Percentiles rank a stretch among this genome's conserved stretches.
Conservation (phyloP, 2,329 filamentous ascomycete species). For the Calonectria henricotiae region DNA sequence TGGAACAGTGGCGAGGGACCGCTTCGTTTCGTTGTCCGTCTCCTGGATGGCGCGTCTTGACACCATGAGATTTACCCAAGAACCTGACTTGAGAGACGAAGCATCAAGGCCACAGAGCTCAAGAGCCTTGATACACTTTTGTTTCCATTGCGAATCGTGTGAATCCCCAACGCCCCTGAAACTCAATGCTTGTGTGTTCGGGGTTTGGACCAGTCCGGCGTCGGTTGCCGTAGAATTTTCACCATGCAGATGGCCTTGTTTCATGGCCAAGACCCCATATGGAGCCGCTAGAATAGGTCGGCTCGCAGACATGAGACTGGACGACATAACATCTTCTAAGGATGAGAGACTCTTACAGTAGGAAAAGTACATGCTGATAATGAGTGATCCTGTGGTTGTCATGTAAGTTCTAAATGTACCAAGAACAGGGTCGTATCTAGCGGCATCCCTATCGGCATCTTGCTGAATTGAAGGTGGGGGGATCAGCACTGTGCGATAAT, state of each 20-base stretch:
- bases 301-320: slow-evolving; percentile 61
- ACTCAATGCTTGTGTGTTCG: slow-evolving; percentile 68
- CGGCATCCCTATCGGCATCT: slow-evolving; percentile 41
- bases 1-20: slow-evolving; percentile 63
- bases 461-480: slow-evolving; percentile 48
- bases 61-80: slow-evolving; percentile 70
- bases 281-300: slow-evolving; percentile 70
- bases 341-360: slow-evolving; percentile 66
- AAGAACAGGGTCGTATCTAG: slow-evolving; percentile 56
- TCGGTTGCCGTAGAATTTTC: slow-evolving; percentile 55
- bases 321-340: slow-evolving; percentile 63
- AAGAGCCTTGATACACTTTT: slow-evolving; percentile 67
- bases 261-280: slow-evolving; percentile 63
- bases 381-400: slow-evolving; percentile 70
- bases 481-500: slow-evolving; percentile 69
- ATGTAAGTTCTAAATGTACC: slow-evolving; percentile 71
- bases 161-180: slow-evolving; percentile 61
- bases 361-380: slow-evolving; percentile 67
- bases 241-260: slow-evolving; percentile 45
- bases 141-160: slow-evolving; percentile 66
- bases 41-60: slow-evolving; percentile 64
- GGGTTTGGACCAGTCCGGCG: slow-evolving; percentile 64
- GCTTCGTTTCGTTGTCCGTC: slow-evolving; percentile 61
- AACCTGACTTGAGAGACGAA: slow-evolving; percentile 61
- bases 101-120: slow-evolving; percentile 67